Evolutionary conservation across 1,139 yeast species (phyloP).

Genomic region (Saccharomyces hybrid): DNA sequence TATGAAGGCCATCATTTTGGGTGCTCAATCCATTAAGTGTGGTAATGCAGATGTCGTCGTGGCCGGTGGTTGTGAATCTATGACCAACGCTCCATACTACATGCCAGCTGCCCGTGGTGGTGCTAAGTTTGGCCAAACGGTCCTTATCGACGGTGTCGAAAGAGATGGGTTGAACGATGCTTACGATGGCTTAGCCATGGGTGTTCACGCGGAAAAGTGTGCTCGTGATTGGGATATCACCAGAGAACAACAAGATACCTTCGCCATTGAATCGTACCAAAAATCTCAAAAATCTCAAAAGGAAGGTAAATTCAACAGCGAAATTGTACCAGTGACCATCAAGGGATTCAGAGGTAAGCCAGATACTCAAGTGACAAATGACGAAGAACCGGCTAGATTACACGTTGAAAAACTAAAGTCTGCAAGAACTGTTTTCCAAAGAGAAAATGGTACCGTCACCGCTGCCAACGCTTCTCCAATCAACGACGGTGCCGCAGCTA

Average conservation of each 20-base stretch:
- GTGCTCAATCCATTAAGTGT: constrained; percentile 81
- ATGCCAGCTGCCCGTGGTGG: constrained; percentile 80
- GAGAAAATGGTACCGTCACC: constrained; percentile 87
- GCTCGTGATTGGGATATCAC: constrained; percentile 61
- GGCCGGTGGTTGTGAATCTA: constrained; percentile 96
- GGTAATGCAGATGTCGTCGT: constrained; percentile 89
- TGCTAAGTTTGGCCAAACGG: constrained; percentile 76
- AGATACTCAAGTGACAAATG: constrained; percentile 58
- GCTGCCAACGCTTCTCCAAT: constrained; percentile 94
- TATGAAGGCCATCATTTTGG: constrained; percentile 81
- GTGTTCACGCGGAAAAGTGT: constrained; percentile 93
- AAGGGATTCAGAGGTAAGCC: constrained; percentile 94
- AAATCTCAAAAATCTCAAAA: constrained; percentile 76
- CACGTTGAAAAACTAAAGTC: constrained; percentile 65
- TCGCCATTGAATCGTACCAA: constrained; percentile 58
- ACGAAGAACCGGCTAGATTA: constrained; percentile 64
- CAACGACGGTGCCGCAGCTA: constrained; percentile 97
- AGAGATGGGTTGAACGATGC: constrained; percentile 91
- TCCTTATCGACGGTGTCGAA: constrained; percentile 77
- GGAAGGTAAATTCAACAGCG: constrained; percentile 70
- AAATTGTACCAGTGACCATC: constrained; percentile 79
- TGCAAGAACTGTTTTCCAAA: constrained; percentile 90
- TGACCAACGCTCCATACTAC: constrained; percentile 94
- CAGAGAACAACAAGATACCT: constrained; percentile 66
- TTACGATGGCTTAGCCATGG: constrained; percentile 82